Base-by-base conservation (phyloP, 495 filamentous ascomycete species). In the Hyaloscypha hepaticicola region DNA sequence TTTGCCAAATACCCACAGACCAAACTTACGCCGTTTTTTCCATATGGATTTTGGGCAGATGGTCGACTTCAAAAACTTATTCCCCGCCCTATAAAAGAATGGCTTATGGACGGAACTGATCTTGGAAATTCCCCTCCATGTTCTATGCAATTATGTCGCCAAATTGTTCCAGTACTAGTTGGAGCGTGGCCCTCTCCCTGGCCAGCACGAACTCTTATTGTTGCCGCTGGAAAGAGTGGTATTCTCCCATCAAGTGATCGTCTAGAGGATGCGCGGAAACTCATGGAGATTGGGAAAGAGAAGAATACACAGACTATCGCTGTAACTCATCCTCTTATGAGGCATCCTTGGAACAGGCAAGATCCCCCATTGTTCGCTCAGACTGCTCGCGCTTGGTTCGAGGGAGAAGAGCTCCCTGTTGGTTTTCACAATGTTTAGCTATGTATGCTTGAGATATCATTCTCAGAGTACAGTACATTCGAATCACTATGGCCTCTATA, bases 281-380 rank as follows among this genome's bases (percentile, higher is more conserved):
- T 62, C 11, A 62, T 62, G 60, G 27, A 55, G 14, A 62, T 55
- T 62, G 60, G 60, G 49, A 51, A 16, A 38, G 27, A 38, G 48
- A 22, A 9, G 25, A 62, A 62, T 62, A 6, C n/a, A 34, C 14
- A 62, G 24, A 62, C 60, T 24, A 26, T 53, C 26, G 60, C 28
- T n/a, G 45, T 33, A 19, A 61, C 59, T 19, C 60, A 53, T 26
- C 48, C 60, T 11, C 9, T 0, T 21, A 62, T 62, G 60, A 52
- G 60, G 41, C 60, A 62, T 55, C 60, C 60, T 21, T 62, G 60
- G 60, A 62, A 62, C 51, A 62, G 60, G 28, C 60, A 62, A 22
- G 60, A 31, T 5, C 60, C 60, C 3, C 19, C 9, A 9, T 34
- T 62, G 21, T 62, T 62, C 51, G 48, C 60, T 38, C 19, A 55